Base-by-base conservation (phyloP, 495 filamentous ascomycete genomes). In the Neurospora sp. region DNA sequence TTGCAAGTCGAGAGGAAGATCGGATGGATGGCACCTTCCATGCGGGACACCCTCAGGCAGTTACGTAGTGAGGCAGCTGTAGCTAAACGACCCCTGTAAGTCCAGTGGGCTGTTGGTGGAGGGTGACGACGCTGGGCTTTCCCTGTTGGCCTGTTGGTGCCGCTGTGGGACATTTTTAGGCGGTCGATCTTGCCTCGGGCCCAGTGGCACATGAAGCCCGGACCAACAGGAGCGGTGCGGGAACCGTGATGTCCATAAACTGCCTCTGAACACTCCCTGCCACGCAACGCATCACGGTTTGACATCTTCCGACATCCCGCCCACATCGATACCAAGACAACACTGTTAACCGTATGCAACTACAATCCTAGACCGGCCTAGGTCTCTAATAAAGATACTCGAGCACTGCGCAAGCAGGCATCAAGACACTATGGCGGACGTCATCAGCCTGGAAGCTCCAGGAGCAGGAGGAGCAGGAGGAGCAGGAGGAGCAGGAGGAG, bases 351-450 rank as follows among this genome's bases (percentile, higher is more conserved):
- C 18, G 22, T 68, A 68, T 72, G 71, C 71, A 39, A 71, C 38
- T 74, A 47, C 7, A 35, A 65, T 16, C 27, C 27, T 65, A 61
- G 22, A 12, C 22, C 22, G 22, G 53, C 53, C 22, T 31, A 35
- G 53, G 53, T 65, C 12, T 65, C 70, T 10, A 69, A 53, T 39
- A 71, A 68, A 44, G 44, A 78, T 73, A 72, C 70, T 72, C 74
- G 47, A 70, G 68, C 44, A 74, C 69, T 74, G 74, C 27, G 73
- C 71, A 69, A 68, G 35, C 35, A 38, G 53, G 35, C 41, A 71
- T 5, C n/a, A 40, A 71, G 27, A 70, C 47, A 73, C 72, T 73
- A 82, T 82, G 81, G 80, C 77, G 37, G 78, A 79, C 68, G 74
- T 73, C 53, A 72, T 12, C 69, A 40, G 44, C 20, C 70, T 72